Conservation (phyloP, 2,329 filamentous ascomycete genomes). For the Fusarium poae region DNA sequence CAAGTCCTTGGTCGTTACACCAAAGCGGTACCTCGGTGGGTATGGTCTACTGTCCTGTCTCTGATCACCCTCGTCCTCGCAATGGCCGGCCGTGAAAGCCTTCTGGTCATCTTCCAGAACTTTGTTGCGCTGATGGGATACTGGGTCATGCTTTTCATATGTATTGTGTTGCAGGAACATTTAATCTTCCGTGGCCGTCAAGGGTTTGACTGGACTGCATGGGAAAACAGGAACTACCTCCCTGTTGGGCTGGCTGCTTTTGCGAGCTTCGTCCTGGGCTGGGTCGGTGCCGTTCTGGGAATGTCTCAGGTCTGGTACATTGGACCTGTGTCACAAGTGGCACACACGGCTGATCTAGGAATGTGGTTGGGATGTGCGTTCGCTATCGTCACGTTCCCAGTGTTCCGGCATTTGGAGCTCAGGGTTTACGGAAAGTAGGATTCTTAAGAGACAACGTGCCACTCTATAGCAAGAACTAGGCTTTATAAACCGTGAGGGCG, state of each 20-base stretch:
- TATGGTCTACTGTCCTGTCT: constrained; percentile 67
- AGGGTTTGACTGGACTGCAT: constrained; percentile 59
- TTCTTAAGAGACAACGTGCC: no score
- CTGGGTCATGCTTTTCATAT: constrained; percentile 66
- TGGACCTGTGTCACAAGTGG: constrained; percentile 68
- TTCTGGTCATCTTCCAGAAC: constrained; percentile 67
- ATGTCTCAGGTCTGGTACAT: constrained; percentile 72
- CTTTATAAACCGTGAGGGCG: no score
- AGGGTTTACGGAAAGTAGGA: constrained; percentile 33
- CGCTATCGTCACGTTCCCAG: constrained; percentile 60
- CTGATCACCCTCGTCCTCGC: constrained; percentile 68
- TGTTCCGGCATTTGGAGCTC: constrained; percentile 49
- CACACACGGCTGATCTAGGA: constrained; percentile 63
- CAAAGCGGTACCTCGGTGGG: constrained; percentile 64
- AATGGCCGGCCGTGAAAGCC: constrained; percentile 64
- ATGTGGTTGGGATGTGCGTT: constrained; percentile 74
- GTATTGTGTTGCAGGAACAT: constrained; percentile 62
- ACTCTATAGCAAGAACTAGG: no score
- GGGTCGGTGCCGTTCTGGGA: constrained; percentile 66
- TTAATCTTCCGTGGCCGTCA: constrained; percentile 58
- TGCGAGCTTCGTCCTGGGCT: constrained; percentile 59
- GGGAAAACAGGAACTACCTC: constrained; percentile 61
- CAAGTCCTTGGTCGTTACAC: constrained; percentile 69
- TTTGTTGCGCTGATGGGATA: constrained; percentile 68
- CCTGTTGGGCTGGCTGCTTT: constrained; percentile 61